Percentiles rank a stretch among this genome's conserved stretches.
Evolutionary conservation across 1,284 basidiomycete genomes (phyloP).

Genomic region (Heterobasidion parviporum): DNA sequence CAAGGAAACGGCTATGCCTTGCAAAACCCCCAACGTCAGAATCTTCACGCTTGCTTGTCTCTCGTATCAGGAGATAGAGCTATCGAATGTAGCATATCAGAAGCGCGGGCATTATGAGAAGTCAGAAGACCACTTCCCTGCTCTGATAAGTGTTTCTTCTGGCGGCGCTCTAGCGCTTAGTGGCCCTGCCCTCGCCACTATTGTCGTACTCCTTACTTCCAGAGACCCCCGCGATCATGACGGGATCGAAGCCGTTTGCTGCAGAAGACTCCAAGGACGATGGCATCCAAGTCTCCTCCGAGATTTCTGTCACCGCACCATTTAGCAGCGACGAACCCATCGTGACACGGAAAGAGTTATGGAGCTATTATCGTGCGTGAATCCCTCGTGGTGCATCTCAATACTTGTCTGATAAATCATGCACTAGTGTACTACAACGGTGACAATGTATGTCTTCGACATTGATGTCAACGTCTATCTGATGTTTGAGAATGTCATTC

Average conservation of each 20-base stretch:
- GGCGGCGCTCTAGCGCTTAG: neutral
- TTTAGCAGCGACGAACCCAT: slow-evolving; percentile 41
- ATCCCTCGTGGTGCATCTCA: neutral
- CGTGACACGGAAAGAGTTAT: slow-evolving; percentile 55
- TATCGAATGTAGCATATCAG: too few relatives aligned
- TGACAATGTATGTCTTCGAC: slow-evolving; percentile 44
- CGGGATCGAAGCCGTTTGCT: neutral
- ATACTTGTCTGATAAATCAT: neutral
- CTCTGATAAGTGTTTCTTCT: neutral
- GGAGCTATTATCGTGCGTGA: slow-evolving; percentile 62
- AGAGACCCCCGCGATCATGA: neutral
- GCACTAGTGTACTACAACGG: slow-evolving; percentile 62
- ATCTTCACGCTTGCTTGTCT: too few relatives aligned
- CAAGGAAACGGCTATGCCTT: too few relatives aligned
- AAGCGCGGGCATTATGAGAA: too few relatives aligned
- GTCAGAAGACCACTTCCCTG: too few relatives aligned
- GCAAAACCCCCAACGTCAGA: too few relatives aligned
- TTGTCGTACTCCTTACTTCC: neutral
- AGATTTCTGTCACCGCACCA: slow-evolving; percentile 21
- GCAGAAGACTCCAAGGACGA: neutral
- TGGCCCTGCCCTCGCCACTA: too few relatives aligned
- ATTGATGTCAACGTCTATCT: neutral
- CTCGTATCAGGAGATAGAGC: too few relatives aligned
- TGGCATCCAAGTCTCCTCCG: neutral
- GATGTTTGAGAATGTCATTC: neutral